Conservation (phyloP, 306 rosid species). For the Acacia melanoxylon region DNA sequence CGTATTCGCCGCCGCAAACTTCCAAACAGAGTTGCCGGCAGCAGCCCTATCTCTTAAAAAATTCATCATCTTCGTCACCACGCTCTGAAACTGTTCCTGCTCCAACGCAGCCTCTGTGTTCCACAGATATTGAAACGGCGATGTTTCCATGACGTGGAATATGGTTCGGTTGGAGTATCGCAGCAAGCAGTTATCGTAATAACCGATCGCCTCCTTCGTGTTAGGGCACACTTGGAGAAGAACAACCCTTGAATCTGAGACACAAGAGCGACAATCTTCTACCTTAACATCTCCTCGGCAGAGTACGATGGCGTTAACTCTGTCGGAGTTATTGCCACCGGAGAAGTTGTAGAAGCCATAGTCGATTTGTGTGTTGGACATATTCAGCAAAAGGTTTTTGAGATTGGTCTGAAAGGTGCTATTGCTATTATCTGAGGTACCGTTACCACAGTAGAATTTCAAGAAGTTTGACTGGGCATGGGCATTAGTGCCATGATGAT, state of each 20-base stretch:
- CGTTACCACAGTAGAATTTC: slow-evolving; percentile 20
- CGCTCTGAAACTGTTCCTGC: background rate
- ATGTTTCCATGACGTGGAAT: background rate
- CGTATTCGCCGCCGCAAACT: background rate
- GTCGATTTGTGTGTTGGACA: background rate
- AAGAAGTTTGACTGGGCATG: background rate
- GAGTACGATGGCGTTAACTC: slow-evolving; percentile 23
- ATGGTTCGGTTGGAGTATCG: slow-evolving; percentile 29
- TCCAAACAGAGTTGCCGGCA: background rate
- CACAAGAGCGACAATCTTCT: slow-evolving; percentile 29
- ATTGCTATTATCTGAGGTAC: slow-evolving; percentile 23
- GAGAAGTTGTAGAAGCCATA: slow-evolving; percentile 29
- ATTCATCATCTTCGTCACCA: background rate
- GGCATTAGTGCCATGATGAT: slow-evolving; percentile 3
- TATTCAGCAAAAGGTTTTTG: slow-evolving; percentile 31
- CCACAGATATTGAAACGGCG: background rate
- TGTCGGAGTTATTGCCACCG: slow-evolving; percentile 17
- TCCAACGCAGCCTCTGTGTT: background rate
- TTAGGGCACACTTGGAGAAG: slow-evolving; percentile 25
- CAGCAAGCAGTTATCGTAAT: slow-evolving; percentile 26
- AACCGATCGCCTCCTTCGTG: slow-evolving; percentile 36
- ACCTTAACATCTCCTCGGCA: slow-evolving; percentile 41
- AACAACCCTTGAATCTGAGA: slow-evolving; percentile 1
- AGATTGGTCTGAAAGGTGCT: slow-evolving; percentile 34
- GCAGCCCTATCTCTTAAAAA: background rate